Percentiles rank a stretch among this genome's conserved stretches.
Evolutionary conservation across 2,329 filamentous ascomycete genomes (phyloP).

Genomic region (Fusarium mundagurra): DNA sequence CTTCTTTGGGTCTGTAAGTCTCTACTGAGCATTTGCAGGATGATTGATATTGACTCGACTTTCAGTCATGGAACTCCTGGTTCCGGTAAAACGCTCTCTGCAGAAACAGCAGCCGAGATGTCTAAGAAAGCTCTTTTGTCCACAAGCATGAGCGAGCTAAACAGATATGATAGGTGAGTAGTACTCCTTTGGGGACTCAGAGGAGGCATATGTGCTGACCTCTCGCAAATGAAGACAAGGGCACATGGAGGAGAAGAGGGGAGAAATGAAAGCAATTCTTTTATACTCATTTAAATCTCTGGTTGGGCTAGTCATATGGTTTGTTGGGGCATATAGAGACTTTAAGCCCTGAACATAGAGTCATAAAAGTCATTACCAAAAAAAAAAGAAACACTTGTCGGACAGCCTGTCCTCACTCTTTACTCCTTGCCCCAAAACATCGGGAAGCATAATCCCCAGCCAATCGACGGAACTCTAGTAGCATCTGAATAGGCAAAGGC

Average conservation of each 20-base stretch:
- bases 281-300: too few relatives aligned
- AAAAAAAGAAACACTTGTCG: not conserved
- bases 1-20: not conserved
- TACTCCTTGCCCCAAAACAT: not conserved
- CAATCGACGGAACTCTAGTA: not conserved
- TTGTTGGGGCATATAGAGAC: too few relatives aligned
- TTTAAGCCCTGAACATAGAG: too few relatives aligned
- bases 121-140: not conserved
- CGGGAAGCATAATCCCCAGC: not conserved
- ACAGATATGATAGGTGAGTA: not conserved
- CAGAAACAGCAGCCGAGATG: not conserved
- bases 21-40: fast-evolving
- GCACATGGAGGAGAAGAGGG: too few relatives aligned
- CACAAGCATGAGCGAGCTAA: not conserved
- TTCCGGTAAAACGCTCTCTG: not conserved
- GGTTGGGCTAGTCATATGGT: too few relatives aligned
- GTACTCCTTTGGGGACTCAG: fast-evolving
- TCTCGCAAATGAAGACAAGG: not conserved
- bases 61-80: not conserved
- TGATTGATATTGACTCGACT: fast-evolving
- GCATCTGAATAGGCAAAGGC: fast-evolving
- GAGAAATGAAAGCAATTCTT: too few relatives aligned
- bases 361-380: not conserved
- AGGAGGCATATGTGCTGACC: fast-evolving
- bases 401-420: not conserved